Evolutionary conservation across 2,329 filamentous ascomycete species (phyloP), one percentile per base, ranked within the genome.

Genomic region (Akanthomyces uredinophilus): DNA sequence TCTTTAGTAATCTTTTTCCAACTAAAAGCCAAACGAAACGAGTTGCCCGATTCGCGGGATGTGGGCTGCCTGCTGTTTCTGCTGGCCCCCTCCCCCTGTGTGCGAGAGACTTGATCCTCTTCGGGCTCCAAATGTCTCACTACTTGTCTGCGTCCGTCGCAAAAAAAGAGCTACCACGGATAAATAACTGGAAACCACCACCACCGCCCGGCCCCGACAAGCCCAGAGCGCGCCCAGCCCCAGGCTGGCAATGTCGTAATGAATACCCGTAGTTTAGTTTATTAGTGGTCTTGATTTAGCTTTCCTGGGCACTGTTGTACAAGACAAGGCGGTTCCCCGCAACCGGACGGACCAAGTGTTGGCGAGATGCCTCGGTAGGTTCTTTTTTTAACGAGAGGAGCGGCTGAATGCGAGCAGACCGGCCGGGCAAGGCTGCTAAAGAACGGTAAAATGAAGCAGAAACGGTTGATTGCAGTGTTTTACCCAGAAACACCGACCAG

Each of bases 101-200:
- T 7, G 43, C 10, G 43, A 20, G 47, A 50, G 27, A 32, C 13
- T 22, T 50, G 47, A 50, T 13, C 47, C 47, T 50, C 37, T 41
- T 56, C 39, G 29, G 52, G 52, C 41, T 49, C 55, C 44, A 49
- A 58, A 58, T 58, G 55, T 58, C 55, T 58, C 41, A 56, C 64
- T 64, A 56, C 35, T 5, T 46, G 53, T 46, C 53, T 67, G 66
- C 66, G 66, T 66, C 66, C 66, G 66, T 67, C 66, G 66, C 66
- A 67, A 65, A 29, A 29, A 29, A 29, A 29, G 27, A 29, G 27
- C 27, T 29, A 29, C 27, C 27, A 29, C 27, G 2, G 27, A 29
- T 29, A 6, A 6, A 29, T 29, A 6, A 29, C 27, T 29, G 27
- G 27, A 29, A 29, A 29, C 27, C 27, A 29, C 27, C 27, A 29